Evolutionary conservation across 495 filamentous ascomycete species (phyloP).

Genomic region (Durotheca rogersii): DNA sequence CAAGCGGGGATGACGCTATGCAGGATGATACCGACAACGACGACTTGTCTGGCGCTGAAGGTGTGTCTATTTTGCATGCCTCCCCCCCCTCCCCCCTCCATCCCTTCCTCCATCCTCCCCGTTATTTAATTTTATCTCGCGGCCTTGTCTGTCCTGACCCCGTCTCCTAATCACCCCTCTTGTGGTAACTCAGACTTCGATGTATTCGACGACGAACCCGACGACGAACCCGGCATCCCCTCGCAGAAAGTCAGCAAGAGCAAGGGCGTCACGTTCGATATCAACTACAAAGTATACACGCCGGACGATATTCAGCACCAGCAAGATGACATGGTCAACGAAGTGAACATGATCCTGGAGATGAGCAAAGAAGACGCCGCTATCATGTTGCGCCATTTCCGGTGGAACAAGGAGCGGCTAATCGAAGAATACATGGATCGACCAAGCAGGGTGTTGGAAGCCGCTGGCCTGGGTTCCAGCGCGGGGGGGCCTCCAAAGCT

Average conservation of each 20-base stretch:
- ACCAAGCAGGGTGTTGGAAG: constrained; percentile 73
- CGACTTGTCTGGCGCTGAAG: constrained; percentile 69
- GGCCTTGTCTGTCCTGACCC: no score
- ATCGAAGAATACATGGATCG: constrained; percentile 95
- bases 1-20: constrained; percentile 74
- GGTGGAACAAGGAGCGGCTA: constrained; percentile 94
- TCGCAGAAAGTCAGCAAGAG: constrained; percentile 73
- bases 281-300: constrained; percentile 76
- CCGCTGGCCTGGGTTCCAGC: constrained; percentile 73
- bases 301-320: constrained; percentile 77
- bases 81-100: background rate
- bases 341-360: constrained; percentile 84
- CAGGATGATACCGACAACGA: constrained; percentile 74
- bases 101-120: background rate
- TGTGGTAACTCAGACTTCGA: constrained; percentile 59
- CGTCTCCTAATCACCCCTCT: constrained; percentile 3
- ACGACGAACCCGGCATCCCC: constrained; percentile 70
- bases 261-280: constrained; percentile 74
- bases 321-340: constrained; percentile 80
- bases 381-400: constrained; percentile 80
- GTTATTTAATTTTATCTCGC: background rate
- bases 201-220: constrained; percentile 65
- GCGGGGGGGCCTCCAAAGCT: constrained; percentile 64
- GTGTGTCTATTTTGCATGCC: constrained; percentile 49
- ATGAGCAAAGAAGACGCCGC: constrained; percentile 83